Base-by-base conservation (phyloP, 2,329 filamentous ascomycete species). In the Tolypocladium pustulatum region DNA sequence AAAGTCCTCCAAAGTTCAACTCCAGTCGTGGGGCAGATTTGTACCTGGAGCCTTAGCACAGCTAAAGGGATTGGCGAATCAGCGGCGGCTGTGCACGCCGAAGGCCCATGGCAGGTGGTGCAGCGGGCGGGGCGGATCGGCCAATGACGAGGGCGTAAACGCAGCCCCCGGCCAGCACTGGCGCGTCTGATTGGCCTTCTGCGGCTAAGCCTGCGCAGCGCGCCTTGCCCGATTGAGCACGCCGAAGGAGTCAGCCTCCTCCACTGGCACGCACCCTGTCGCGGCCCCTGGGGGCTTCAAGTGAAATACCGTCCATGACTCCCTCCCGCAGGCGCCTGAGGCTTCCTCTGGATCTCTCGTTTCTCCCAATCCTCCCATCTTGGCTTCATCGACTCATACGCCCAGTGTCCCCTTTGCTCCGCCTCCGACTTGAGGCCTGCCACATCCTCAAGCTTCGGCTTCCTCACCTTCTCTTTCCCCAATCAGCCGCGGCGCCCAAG, bases 201-300 rank as follows among this genome's bases (percentile, higher is more conserved):
- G n/a, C 52, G 41, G 25, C 54, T 22, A 49, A 51, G 53, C 59
- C 59, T 59, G 59, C 58, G 34, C 15, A 41, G 38, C 4, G 55
- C 70, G 67, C 74, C 73, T 74, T 61, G 41, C 74, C 73, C 60
- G 58, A 66, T 73, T 65, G 66, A 73, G 73, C 74, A 76, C 74
- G 74, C 74, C 74, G 74, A 76, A 75, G 67, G 72, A 74, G 70
- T 74, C 72, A 71, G 69, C 66, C 64, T 66, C 63, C 63, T 62
- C 62, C 61, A 62, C 64, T 59, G 63, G 64, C 64, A n/a, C 55
- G 55, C 65, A 67, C 70, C 70, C 67, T 66, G 71, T 68, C 68
- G 65, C 69, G 65, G 61, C 62, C 56, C 60, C 58, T 58, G 55
- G 46, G 32, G 58, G 49, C 59, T 54, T 59, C 57, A 59, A 66